phyloP scores from a whole-genome alignment of 2,329 filamentous ascomycete species.

The Polychaeton citri region DNA sequence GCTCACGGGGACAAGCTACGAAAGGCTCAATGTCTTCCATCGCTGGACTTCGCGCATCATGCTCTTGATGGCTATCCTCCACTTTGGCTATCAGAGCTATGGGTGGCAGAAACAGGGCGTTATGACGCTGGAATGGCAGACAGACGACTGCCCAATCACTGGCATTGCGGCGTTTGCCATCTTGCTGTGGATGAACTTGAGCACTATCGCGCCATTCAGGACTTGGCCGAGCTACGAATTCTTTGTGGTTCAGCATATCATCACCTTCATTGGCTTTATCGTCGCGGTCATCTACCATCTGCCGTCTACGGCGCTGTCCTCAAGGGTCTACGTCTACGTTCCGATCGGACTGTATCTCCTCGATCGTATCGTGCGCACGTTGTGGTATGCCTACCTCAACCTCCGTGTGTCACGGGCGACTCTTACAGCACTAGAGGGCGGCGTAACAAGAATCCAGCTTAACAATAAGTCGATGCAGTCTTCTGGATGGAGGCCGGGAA shows the following conservation, averaged over 20 bases:
- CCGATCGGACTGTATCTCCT: slow-evolving; percentile 18
- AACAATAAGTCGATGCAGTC: slow-evolving; percentile 43
- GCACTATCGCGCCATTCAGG: slow-evolving; percentile 37
- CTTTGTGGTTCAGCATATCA: slow-evolving; percentile 41
- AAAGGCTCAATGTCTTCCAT: slow-evolving; percentile 39
- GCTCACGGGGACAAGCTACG: slow-evolving; percentile 19
- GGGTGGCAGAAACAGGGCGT: slow-evolving; percentile 40
- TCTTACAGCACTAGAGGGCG: slow-evolving; percentile 34
- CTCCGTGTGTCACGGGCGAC: slow-evolving; percentile 12
- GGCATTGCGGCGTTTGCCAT: slow-evolving; percentile 41
- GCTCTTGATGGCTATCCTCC: slow-evolving; percentile 41
- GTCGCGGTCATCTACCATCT: slow-evolving; percentile 12
- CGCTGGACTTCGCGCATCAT: slow-evolving; percentile 38
- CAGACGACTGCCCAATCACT: slow-evolving; percentile 33
- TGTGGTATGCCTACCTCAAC: too few species aligned
- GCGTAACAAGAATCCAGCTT: slow-evolving; percentile 45
- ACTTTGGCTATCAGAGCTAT: slow-evolving; percentile 41
- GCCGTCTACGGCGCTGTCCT: slow-evolving; percentile 35
- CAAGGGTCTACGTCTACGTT: slow-evolving; percentile 36
- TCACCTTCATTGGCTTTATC: slow-evolving; percentile 35
- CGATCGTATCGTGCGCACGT: slow-evolving; percentile 14
- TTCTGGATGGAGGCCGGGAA: slow-evolving; percentile 41
- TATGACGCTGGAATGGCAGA: slow-evolving; percentile 32
- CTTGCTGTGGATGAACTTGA: slow-evolving; percentile 38
- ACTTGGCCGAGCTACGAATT: slow-evolving; percentile 39